Evolutionary conservation across 345 rosid genomes (phyloP), one percentile per base, ranked within the genome.

Genomic region (Isatis tinctoria): DNA sequence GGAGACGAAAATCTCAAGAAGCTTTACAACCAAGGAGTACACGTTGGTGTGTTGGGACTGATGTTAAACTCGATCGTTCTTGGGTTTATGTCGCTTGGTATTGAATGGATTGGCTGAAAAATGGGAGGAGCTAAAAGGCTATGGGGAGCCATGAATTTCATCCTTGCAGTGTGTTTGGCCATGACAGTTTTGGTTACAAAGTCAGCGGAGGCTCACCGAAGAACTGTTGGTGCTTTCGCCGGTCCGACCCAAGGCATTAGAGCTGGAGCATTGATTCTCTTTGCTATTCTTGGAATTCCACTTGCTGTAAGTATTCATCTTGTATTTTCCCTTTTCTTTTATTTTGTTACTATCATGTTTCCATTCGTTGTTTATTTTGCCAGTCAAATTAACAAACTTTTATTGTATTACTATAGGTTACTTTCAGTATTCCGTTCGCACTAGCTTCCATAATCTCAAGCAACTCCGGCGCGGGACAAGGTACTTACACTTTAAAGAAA

Each of bases 261-360:
- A 78, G 81, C 51, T 1, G 84, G 73, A 6, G 89, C 93, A 1
- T 75, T 93, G 70, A 32, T 79, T 18, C 54, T 90, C 33, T 93
- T 90, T 61, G 78, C 86, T 2, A 37, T 87, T 8, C 40, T 89
- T 78, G 98, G 98, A 9, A 74, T 93, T 22, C 97, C 98, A n/a
- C 86, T 73, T 3, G 84, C 97, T 14, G 96, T 93, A 69, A 85
- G 61, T 47, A 0, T 6, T 7, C 22, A 17, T 0, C 44, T 6
- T 27, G 5, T 43, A 2, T 22, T 56, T 30, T 30, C 24, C 2
- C 24, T 44, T n/a, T 2, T 3, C n/a, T 4, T 4, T 13, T 24
- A n/a, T 74, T 17, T 57, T 26, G 1, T 51, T 28, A 69, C 18
- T 27, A 26, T 16, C 17, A 26, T 60, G n/a, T 12, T 40, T 39